Conservation (phyloP, 2,329 filamentous ascomycete species). For the Pyricularia sp. region DNA sequence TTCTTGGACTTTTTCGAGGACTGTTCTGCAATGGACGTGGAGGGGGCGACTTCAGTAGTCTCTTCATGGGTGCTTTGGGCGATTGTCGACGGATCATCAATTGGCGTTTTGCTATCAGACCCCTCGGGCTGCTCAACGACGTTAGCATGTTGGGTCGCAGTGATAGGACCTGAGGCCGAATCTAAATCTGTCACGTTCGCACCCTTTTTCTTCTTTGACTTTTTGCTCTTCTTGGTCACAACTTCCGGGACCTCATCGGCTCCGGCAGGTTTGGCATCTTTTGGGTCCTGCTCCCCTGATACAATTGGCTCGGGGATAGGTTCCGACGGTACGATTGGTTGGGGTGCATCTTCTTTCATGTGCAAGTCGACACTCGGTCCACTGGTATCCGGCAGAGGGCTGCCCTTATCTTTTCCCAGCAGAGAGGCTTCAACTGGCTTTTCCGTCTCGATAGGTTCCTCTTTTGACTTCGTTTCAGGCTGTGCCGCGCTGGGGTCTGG, state of each 20-base stretch:
- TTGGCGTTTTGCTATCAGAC: background rate
- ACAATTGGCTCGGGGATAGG: background rate
- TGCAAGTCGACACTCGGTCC: background rate
- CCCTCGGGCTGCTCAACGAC: background rate
- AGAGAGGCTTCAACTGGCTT: background rate
- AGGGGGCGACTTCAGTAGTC: background rate
- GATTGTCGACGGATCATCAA: background rate
- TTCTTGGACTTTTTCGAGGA: conserved; percentile 22
- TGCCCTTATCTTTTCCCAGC: background rate
- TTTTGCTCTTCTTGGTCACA: conserved; percentile 23
- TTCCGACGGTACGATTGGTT: background rate
- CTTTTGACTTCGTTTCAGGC: background rate
- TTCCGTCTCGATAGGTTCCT: background rate
- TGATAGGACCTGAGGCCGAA: conserved; percentile 3
- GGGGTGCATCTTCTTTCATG: background rate
- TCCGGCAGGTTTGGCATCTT: background rate
- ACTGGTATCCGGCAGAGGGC: background rate
- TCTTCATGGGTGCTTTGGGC: background rate
- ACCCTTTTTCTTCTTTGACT: conserved; percentile 16
- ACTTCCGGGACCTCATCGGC: conserved; percentile 13
- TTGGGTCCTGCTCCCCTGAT: background rate
- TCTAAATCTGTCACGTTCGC: conserved; percentile 8
- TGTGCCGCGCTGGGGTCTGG: background rate
- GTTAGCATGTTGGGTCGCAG: background rate
- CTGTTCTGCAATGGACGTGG: conserved; percentile 6